These are phyloP conservation scores for Daldinia concentrica DNA, from an alignment of 495 filamentous ascomycete genomes.

Conservation along the genomic window DNA sequence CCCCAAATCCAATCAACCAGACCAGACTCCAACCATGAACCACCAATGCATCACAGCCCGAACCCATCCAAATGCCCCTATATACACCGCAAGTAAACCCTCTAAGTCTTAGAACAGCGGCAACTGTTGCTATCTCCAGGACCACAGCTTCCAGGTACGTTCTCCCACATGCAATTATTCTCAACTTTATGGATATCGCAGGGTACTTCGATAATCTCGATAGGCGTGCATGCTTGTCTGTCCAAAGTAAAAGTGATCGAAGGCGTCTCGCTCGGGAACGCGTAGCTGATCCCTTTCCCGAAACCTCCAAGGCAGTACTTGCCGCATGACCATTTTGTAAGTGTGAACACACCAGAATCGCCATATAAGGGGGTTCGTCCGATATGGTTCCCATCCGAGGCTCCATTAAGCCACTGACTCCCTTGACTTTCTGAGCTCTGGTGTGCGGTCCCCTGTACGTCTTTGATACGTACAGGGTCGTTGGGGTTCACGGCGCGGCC, in stretches of 20 bases:
- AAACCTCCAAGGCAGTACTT: slow-evolving; percentile 24
- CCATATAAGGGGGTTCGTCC: slow-evolving; percentile 11
- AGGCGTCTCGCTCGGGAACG: slow-evolving; percentile 17
- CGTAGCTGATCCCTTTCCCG: slow-evolving; percentile 16
- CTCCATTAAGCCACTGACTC: slow-evolving; percentile 21
- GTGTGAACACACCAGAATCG: slow-evolving; percentile 20
- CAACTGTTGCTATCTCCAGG: slow-evolving; percentile 4
- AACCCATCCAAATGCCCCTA: neutral
- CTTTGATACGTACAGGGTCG: slow-evolving; percentile 16
- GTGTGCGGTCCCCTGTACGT: slow-evolving; percentile 14
- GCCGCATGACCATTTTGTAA: slow-evolving; percentile 25
- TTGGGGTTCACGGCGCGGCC: slow-evolving; percentile 19
- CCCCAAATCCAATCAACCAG: neutral
- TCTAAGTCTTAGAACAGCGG: slow-evolving; percentile 14
- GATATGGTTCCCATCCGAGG: slow-evolving; percentile 19
- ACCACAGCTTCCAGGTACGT: slow-evolving; percentile 13
- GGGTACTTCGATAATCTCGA: slow-evolving; percentile 24
- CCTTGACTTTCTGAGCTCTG: slow-evolving; percentile 21
- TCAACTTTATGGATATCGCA: slow-evolving; percentile 17
- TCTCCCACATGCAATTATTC: slow-evolving; percentile 32
- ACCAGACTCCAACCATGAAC: neutral
- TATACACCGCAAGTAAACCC: neutral
- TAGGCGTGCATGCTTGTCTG: slow-evolving; percentile 18
- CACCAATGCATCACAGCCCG: neutral
- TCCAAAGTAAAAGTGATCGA: slow-evolving; percentile 15